A percentile compares a stretch with the other conserved stretches of the same genome.
Evolutionary conservation across 148 eudicot species (phyloP).

Genomic region (Bassia scoparia): DNA sequence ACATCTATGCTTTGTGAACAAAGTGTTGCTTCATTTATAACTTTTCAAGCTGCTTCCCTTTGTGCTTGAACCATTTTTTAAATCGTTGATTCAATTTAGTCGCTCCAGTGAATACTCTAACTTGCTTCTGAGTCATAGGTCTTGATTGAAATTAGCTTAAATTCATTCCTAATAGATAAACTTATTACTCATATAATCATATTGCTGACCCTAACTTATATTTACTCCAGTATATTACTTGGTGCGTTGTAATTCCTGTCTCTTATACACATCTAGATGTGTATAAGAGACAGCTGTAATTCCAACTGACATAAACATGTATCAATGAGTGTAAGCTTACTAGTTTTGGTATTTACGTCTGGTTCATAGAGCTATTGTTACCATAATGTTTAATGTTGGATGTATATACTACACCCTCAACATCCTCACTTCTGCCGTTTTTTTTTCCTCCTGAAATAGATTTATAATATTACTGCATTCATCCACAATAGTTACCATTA

Average conservation of each 20-base stretch:
- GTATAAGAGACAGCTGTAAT: too few relatives aligned
- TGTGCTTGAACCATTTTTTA: not conserved
- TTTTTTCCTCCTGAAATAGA: not conserved
- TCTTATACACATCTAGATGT: too few relatives aligned
- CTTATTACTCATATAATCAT: too few relatives aligned
- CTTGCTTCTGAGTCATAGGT: too few relatives aligned
- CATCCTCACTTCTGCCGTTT: not conserved
- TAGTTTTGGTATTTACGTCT: not conserved
- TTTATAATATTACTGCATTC: not conserved
- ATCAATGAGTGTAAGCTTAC: not conserved
- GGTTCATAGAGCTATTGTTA: not conserved
- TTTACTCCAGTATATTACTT: not conserved
- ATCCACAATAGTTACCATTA: not conserved
- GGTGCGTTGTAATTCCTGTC: not conserved
- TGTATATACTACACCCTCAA: not conserved
- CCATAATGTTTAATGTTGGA: not conserved
- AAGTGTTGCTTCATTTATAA: not conserved
- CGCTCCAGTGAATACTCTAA: too few relatives aligned
- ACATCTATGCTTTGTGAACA: not conserved
- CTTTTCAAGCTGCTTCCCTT: not conserved
- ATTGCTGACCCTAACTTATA: not conserved
- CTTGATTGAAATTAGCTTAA: too few relatives aligned
- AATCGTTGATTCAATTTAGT: not conserved
- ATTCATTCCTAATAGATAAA: too few relatives aligned
- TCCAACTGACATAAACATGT: not conserved